phyloP scores from a whole-genome alignment of 192 early-diverging fungal genomes.

The Lunasporangiospora selenospora region DNA sequence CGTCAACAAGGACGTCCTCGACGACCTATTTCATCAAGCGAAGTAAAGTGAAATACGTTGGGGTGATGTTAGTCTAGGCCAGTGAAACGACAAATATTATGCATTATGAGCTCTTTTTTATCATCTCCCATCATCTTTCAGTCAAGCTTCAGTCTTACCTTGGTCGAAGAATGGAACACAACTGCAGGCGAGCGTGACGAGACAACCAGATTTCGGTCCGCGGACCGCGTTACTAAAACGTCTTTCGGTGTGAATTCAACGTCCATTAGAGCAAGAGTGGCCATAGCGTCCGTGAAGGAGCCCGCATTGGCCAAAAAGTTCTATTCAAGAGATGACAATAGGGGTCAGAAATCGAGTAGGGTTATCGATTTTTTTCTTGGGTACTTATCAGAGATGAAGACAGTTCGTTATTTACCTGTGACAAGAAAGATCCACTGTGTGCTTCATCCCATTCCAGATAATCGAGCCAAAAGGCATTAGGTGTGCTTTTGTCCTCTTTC shows the following conservation, averaged over 20 bases:
- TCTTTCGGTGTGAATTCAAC: conserved; percentile 34
- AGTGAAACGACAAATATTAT: too few species aligned
- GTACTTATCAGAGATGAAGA: background rate
- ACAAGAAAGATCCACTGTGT: conserved; percentile 38
- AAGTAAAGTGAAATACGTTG: too few species aligned
- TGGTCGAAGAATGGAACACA: conserved; percentile 50
- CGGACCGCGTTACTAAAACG: conserved; percentile 11
- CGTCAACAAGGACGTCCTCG: background rate
- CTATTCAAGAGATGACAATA: conserved; percentile 12
- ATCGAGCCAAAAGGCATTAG: conserved; percentile 56
- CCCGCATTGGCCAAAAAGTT: conserved; percentile 47
- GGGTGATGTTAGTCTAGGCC: background rate
- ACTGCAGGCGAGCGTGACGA: conserved; percentile 40
- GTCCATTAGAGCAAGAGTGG: conserved; percentile 49
- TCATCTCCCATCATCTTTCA: too few species aligned
- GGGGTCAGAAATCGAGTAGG: background rate
- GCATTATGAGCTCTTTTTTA: too few species aligned
- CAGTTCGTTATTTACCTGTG: conserved; percentile 33
- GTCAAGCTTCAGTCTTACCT: conserved; percentile 42
- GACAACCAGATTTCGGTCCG: conserved; percentile 22
- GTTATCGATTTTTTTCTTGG: background rate
- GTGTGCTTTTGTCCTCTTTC: conserved; percentile 3
- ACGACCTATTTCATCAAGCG: conserved; percentile 23
- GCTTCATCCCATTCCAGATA: conserved; percentile 39
- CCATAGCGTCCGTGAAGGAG: conserved; percentile 40